These are phyloP conservation scores for Alternaria sp. DNA, from an alignment of 2,329 filamentous ascomycete genomes.

Conservation along the genomic window DNA sequence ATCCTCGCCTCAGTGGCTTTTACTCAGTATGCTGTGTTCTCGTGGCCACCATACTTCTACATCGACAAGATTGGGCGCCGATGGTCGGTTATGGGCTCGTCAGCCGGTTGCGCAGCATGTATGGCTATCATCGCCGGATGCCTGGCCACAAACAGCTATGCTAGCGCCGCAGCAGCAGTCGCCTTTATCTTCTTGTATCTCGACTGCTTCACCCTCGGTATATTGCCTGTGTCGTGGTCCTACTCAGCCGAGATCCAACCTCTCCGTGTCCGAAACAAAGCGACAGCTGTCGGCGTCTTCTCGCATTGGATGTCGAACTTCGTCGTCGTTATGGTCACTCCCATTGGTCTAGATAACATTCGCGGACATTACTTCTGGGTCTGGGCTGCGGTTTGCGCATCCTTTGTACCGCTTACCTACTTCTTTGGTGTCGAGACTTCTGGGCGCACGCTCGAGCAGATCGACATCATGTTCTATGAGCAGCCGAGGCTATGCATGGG, in stretches of 20 bases:
- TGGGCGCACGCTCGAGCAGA: constrained; percentile 36
- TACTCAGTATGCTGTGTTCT: constrained; percentile 55
- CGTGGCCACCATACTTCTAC: constrained; percentile 53
- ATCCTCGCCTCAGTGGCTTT: constrained; percentile 53
- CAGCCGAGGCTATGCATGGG: constrained; percentile 44
- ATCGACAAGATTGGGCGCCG: constrained; percentile 58
- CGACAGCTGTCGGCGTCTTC: constrained; percentile 59
- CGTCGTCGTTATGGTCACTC: constrained; percentile 62
- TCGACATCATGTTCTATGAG: constrained; percentile 44
- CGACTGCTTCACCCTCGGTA: constrained; percentile 32
- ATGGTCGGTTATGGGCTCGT: constrained; percentile 32
- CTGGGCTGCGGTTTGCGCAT: constrained; percentile 60
- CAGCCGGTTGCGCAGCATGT: constrained; percentile 43
- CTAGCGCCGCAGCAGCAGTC: constrained; percentile 48
- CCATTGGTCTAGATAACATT: constrained; percentile 34
- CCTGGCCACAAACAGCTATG: constrained; percentile 32
- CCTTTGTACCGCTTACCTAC: constrained; percentile 59
- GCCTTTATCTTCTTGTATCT: constrained; percentile 49
- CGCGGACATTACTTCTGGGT: constrained; percentile 60
- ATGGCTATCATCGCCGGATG: constrained; percentile 48
- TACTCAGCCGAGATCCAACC: constrained; percentile 61
- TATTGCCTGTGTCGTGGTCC: constrained; percentile 57
- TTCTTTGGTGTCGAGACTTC: constrained; percentile 40
- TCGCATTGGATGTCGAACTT: constrained; percentile 61
- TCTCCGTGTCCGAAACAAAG: constrained; percentile 58